These are phyloP conservation scores for Tricholoma furcatifolium DNA, from an alignment of 768 basidiomycete species.

Conservation along the genomic window DNA sequence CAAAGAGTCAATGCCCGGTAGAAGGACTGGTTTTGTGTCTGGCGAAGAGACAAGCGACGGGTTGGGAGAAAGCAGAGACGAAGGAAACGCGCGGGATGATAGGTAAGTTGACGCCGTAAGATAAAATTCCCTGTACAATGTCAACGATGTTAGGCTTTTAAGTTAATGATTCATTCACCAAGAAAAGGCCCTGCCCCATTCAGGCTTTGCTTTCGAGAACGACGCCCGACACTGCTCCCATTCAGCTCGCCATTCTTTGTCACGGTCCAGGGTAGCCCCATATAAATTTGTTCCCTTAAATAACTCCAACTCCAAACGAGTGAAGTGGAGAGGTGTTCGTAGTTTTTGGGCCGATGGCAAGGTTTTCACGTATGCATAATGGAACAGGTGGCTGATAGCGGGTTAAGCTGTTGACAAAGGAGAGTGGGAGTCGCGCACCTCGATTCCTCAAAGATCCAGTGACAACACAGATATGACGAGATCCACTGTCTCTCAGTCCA, in stretches of 20 bases:
- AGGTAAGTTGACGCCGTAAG: constrained; percentile 72
- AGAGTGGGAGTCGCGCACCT: constrained; percentile 26
- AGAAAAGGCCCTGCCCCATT: constrained; percentile 54
- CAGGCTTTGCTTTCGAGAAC: constrained; percentile 31
- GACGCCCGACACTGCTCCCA: constrained; percentile 53
- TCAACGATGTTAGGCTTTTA: constrained; percentile 2
- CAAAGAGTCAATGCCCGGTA: constrained; percentile 84
- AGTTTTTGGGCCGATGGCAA: constrained; percentile 60
- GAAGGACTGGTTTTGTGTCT: constrained; percentile 69
- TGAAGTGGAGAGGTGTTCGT: constrained; percentile 75
- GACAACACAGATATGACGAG: constrained; percentile 63
- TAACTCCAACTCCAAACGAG: constrained; percentile 53
- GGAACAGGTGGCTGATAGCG: constrained; percentile 28
- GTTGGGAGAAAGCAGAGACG: constrained; percentile 62
- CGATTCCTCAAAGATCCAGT: constrained; percentile 49
- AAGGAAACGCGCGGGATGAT: constrained; percentile 90
- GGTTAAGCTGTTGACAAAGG: constrained; percentile 11
- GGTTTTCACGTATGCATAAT: constrained; percentile 63
- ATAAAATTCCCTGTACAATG: constrained; percentile 60
- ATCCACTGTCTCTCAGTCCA: constrained; percentile 72
- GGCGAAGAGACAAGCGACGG: constrained; percentile 52
- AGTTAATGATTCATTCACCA: constrained; percentile 48
- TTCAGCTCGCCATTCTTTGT: constrained; percentile 59
- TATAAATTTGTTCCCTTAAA: constrained; percentile 81
- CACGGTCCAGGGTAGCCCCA: constrained; percentile 71